These are phyloP conservation scores for Cytospora chrysosperma DNA, from an alignment of 2,329 filamentous ascomycete genomes.

Conservation along the genomic window DNA sequence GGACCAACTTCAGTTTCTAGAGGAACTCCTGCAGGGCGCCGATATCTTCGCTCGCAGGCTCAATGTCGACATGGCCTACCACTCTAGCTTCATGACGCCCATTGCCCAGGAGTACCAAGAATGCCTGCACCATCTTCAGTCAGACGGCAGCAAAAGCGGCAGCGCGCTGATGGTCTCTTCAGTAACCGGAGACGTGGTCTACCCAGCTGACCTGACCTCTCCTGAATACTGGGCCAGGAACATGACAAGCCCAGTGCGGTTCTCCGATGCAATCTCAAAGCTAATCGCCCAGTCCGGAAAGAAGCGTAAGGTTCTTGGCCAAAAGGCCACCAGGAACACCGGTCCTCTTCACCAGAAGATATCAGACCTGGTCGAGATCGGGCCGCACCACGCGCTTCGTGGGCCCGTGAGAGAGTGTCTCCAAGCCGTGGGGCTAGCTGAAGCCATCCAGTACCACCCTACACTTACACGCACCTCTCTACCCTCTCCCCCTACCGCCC, in stretches of 20 bases:
- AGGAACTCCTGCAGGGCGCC: slow-evolving; percentile 17
- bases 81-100: slow-evolving; percentile 36
- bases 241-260: slow-evolving; percentile 32
- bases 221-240: slow-evolving; percentile 33
- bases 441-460: background rate
- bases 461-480: background rate
- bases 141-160: background rate
- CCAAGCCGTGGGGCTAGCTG: background rate
- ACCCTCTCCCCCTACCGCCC: background rate
- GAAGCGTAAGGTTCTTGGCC: slow-evolving; percentile 9
- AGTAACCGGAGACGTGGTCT: background rate
- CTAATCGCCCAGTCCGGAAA: background rate
- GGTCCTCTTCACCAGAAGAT: background rate
- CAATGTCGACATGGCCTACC: slow-evolving; percentile 38
- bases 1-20: slow-evolving; percentile 32
- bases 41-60: slow-evolving; percentile 34
- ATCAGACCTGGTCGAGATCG: slow-evolving; percentile 27
- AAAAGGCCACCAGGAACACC: slow-evolving; percentile 2
- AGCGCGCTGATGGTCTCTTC: background rate
- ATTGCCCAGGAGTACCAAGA: slow-evolving; percentile 28
- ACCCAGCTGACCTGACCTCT: background rate
- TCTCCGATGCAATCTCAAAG: slow-evolving; percentile 20
- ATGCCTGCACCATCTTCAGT: background rate
- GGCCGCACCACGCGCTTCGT: slow-evolving; percentile 29
- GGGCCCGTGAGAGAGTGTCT: slow-evolving; percentile 28